Conservation (phyloP, 2,329 filamentous ascomycete genomes). For the Cadophora malorum region DNA sequence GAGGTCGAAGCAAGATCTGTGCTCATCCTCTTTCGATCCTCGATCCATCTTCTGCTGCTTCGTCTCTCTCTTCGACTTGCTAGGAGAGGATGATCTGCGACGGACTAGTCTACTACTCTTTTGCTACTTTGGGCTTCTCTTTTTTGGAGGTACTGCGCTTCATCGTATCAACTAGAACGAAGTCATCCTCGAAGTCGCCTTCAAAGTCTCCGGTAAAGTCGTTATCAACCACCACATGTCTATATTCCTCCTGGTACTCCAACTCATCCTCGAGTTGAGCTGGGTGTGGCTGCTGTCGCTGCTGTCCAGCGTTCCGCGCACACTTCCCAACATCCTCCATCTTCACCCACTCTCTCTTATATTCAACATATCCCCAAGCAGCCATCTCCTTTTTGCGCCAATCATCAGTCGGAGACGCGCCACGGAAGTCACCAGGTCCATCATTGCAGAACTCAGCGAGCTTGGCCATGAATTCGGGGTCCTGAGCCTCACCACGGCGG, state of each 20-base stretch:
- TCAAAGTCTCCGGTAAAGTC: background rate
- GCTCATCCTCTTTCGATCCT: background rate
- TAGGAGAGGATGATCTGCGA: background rate
- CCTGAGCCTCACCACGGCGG: background rate
- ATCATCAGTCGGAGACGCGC: conserved; percentile 1
- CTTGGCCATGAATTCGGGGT: background rate
- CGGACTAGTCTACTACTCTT: background rate
- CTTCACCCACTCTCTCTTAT: conserved; percentile 4
- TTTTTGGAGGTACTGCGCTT: background rate
- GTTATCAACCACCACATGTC: background rate
- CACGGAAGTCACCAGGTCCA: background rate
- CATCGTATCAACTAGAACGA: background rate
- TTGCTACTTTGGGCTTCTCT: background rate
- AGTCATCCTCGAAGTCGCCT: background rate
- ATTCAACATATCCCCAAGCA: background rate
- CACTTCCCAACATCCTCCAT: background rate
- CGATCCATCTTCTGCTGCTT: conserved; percentile 7
- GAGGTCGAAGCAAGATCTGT: background rate
- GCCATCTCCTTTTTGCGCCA: conserved; percentile 5
- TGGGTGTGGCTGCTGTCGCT: background rate
- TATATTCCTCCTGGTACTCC: background rate
- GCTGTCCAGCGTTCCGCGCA: background rate
- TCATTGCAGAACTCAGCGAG: background rate
- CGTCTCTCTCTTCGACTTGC: background rate
- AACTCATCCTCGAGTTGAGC: conserved; percentile 9